Evolutionary conservation across 208 protist species (phyloP), one percentile per base, ranked within the genome.

Genomic region (Sergeia podlipaevii): DNA sequence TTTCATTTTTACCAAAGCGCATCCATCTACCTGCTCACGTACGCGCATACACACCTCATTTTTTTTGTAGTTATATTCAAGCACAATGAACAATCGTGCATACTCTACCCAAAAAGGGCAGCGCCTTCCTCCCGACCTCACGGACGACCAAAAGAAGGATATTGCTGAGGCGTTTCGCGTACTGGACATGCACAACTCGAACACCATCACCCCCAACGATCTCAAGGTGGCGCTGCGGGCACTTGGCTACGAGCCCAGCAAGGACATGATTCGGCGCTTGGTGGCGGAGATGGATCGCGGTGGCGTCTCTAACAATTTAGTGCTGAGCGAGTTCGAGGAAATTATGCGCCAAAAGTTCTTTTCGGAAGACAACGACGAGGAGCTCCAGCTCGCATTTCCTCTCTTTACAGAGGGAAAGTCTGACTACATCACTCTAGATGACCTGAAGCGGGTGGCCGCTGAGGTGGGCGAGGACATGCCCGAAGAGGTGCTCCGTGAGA

Each of bases 161-260:
- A 95, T 98, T 29, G 74, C 78, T 10, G 95, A 98, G 65, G 97
- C 96, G 4, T 99, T 99, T 48, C 86, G 96, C 41, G 80, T 98
- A 13, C 89, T 98, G 11, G 97, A 99, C 68, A 87, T 89, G 36
- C 93, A 98, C 17, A 86, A 91, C n/a, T 80, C 73, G 2, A 95
- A 95, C 49, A 87, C 72, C 20, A 98, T 98, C 62, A 93, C 93
- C 2, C 90, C 87, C 2, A 90, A 92, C 21, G 87, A 97, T 43
- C 65, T 98, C 28, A 98, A 97, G 60, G 93, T 98, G 17, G 89
- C 92, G 1, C 74, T 97, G 53, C 87, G 94, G 1, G 94, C 94
- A 0, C 74, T 98, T 5, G 96, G 96, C 38, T 98, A 98, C 62
- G 96, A 98, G 49, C 92, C 92, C 11, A 81, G 97, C 55, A 97